Percentiles rank a stretch among this genome's conserved stretches.
phyloP scores from a whole-genome alignment of 495 filamentous ascomycete species.

The Talaromyces thailandensis region DNA sequence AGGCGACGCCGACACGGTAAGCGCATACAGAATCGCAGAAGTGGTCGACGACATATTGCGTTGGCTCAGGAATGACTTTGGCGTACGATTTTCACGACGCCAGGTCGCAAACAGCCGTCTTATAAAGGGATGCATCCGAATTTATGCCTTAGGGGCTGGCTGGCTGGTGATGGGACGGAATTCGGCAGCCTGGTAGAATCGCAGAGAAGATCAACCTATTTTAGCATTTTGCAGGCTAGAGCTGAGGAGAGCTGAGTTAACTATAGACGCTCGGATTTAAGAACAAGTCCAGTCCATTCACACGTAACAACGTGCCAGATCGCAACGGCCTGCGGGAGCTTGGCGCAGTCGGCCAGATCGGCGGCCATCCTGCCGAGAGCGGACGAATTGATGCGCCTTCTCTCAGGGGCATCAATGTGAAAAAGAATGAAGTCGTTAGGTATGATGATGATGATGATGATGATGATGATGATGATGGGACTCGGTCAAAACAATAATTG shows the following conservation, averaged over 20 bases:
- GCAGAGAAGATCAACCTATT: background rate
- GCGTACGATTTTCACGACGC: background rate
- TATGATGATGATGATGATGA: too few relatives aligned
- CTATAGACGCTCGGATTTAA: background rate
- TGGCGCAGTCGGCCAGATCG: background rate
- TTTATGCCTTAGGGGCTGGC: background rate
- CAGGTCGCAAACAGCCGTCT: conserved; percentile 1
- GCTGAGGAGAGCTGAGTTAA: background rate
- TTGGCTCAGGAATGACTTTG: background rate
- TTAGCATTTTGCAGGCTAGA: background rate
- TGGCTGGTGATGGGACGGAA: background rate
- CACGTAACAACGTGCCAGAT: background rate
- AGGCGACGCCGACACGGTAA: conserved; percentile 38
- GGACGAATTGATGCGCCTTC: background rate
- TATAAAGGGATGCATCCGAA: conserved; percentile 10
- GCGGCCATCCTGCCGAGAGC: background rate
- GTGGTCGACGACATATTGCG: conserved; percentile 37
- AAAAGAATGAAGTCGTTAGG: too few relatives aligned
- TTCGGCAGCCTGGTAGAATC: conserved; percentile 1
- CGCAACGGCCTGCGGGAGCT: background rate
- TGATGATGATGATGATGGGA: too few relatives aligned
- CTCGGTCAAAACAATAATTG: background rate
- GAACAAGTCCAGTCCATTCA: too few relatives aligned
- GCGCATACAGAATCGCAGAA: conserved; percentile 42
- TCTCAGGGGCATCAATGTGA: too few relatives aligned